Conservation (phyloP, 768 basidiomycete genomes). For the Crucibulum laeve region DNA sequence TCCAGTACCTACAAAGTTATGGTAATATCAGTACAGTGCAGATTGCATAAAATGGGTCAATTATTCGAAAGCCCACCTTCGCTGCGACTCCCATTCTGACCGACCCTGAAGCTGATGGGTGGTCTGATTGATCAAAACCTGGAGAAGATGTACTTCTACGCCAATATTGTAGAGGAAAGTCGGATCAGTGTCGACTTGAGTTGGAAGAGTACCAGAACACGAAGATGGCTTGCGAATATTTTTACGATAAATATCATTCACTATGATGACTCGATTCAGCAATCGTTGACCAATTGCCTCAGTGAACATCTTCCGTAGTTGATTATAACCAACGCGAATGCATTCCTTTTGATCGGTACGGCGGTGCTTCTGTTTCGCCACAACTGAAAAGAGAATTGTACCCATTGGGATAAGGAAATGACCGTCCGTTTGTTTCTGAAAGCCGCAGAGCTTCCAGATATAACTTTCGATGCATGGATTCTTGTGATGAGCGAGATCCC, state of each 20-base stretch:
- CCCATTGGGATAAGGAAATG: slow-evolving; percentile 19
- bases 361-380: not conserved
- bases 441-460: no score
- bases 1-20: slow-evolving; percentile 32
- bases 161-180: no score
- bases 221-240: no score
- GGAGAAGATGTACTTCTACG: no score
- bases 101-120: no score
- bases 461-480: slow-evolving; percentile 23
- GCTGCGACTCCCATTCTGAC: slow-evolving; percentile 11
- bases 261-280: no score
- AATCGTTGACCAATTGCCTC: no score
- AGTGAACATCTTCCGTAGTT: no score
- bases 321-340: slow-evolving; percentile 11
- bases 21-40: not conserved
- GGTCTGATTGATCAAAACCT: no score
- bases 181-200: no score
- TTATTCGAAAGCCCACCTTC: slow-evolving; percentile 11
- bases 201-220: no score
- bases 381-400: slow-evolving; percentile 17
- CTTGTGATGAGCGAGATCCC: slow-evolving; percentile 17
- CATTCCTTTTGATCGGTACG: not conserved
- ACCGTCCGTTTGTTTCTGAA: slow-evolving; percentile 25
- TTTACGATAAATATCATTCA: no score
- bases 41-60: not conserved